Conservation (phyloP, 1,284 basidiomycete genomes). For the Ustilago hordei region DNA sequence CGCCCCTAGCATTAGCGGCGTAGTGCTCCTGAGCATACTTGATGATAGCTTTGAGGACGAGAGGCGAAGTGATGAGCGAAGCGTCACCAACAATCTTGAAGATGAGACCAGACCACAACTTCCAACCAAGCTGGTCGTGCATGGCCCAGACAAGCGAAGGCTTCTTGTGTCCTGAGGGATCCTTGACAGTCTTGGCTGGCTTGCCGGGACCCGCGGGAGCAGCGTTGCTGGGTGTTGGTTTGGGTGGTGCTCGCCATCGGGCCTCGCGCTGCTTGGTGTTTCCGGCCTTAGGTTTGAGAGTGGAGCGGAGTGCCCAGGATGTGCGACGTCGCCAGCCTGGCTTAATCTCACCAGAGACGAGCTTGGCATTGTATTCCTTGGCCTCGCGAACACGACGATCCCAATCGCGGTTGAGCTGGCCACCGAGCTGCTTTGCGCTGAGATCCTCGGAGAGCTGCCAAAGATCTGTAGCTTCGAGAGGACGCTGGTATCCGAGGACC, state of each 20-base stretch:
- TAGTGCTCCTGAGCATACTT: constrained; percentile 52
- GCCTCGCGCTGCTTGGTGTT: constrained; percentile 53
- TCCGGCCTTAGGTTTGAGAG: constrained; percentile 43
- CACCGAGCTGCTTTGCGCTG: constrained; percentile 75
- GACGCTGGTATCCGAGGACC: constrained; percentile 77
- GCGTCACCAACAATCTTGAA: constrained; percentile 72
- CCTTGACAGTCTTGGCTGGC: constrained; percentile 34
- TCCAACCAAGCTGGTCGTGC: constrained; percentile 83
- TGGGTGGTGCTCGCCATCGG: constrained; percentile 57
- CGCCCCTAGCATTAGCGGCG: constrained; percentile 23
- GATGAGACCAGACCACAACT: constrained; percentile 83
- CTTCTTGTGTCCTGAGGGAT: constrained; percentile 54
- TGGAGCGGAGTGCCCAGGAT: constrained; percentile 74
- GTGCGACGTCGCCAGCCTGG: constrained; percentile 73
- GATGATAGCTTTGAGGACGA: constrained; percentile 64
- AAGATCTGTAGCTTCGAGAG: constrained; percentile 84
- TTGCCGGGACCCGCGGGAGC: constrained; percentile 28
- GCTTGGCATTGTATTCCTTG: constrained; percentile 77
- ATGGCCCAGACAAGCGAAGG: constrained; percentile 81
- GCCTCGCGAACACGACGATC: constrained; percentile 76
- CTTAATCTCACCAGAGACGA: constrained; percentile 77
- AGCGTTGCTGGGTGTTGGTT: constrained; percentile 16
- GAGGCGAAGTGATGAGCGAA: constrained; percentile 61
- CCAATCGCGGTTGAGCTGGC: constrained; percentile 77
- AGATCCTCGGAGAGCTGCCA: constrained; percentile 78